These are phyloP conservation scores for Dillenia suffruticosa DNA, from an alignment of 164 flowering plant species.

Conservation along the genomic window DNA sequence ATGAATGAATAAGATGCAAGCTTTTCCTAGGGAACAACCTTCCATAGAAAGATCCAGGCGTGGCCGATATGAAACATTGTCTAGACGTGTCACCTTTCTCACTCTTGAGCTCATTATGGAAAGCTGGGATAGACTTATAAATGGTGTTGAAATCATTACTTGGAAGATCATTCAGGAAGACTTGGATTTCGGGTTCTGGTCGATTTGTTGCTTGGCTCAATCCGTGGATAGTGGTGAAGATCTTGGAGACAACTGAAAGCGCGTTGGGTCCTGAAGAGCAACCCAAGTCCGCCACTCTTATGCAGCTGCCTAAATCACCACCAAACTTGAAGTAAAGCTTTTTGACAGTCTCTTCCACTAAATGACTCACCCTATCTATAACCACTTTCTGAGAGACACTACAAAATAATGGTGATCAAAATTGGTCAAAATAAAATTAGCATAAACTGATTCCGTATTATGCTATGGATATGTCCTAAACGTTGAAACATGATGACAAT, in stretches of 20 bases:
- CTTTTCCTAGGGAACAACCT: constrained; percentile 45
- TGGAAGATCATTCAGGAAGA: constrained; percentile 65
- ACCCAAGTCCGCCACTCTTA: constrained; percentile 59
- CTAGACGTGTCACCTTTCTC: constrained; percentile 21
- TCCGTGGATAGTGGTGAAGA: constrained; percentile 24
- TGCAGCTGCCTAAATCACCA: not conserved
- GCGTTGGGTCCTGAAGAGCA: constrained; percentile 81
- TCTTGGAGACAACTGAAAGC: constrained; percentile 26
- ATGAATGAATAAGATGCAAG: constrained; percentile 61
- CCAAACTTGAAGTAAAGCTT: constrained; percentile 22
- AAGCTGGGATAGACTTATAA: constrained; percentile 30
- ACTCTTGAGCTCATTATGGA: constrained; percentile 18
- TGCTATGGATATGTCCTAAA: not conserved
- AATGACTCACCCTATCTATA: constrained; percentile 30
- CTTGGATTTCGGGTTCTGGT: constrained; percentile 29
- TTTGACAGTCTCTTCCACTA: constrained; percentile 31
- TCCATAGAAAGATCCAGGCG: constrained; percentile 57
- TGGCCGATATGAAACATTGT: constrained; percentile 38
- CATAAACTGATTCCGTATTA: not conserved
- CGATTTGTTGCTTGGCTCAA: constrained; percentile 7
- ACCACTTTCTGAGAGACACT: constrained; percentile 33
- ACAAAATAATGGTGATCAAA: not conserved
- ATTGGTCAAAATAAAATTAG: not conserved
- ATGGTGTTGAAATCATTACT: constrained; percentile 62
- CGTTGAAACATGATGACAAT: too few species aligned